Evolutionary conservation across 257 asterid species (phyloP).

Genomic region (Sherardia arvensis): DNA sequence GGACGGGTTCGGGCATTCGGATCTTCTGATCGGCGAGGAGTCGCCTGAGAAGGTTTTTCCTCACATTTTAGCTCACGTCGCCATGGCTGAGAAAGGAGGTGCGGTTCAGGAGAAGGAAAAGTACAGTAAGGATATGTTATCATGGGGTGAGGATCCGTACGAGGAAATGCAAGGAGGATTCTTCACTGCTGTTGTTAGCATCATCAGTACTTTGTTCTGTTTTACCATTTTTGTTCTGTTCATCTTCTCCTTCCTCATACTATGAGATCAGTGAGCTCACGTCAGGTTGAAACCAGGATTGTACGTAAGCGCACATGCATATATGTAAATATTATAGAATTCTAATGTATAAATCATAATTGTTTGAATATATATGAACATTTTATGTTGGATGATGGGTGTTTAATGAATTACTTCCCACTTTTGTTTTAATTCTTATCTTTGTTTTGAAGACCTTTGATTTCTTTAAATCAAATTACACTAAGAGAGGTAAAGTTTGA

Average conservation of each 20-base stretch:
- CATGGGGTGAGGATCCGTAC: constrained; percentile 37
- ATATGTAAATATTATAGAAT: too few relatives aligned
- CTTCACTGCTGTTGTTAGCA: background rate
- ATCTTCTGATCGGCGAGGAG: constrained; percentile 43
- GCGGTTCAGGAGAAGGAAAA: background rate
- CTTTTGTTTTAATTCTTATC: too few relatives aligned
- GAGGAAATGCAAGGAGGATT: constrained; percentile 14
- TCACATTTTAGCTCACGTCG: constrained; percentile 28
- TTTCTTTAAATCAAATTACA: too few relatives aligned
- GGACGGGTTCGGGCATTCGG: constrained; percentile 53
- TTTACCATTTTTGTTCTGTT: background rate
- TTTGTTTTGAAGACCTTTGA: too few relatives aligned
- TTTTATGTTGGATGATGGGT: too few relatives aligned
- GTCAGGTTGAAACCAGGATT: too few relatives aligned
- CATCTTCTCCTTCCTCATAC: background rate
- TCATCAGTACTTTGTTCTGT: constrained; percentile 8
- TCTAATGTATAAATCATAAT: too few relatives aligned
- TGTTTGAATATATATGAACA: too few relatives aligned
- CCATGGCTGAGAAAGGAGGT: constrained; percentile 28
- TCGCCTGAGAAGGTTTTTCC: constrained; percentile 29
- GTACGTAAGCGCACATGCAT: too few relatives aligned
- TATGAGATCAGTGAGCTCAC: too few relatives aligned
- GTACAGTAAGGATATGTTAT: constrained; percentile 21
- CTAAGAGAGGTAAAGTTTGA: too few relatives aligned
- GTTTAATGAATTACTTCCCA: too few relatives aligned